phyloP scores from a whole-genome alignment of 2,329 filamentous ascomycete species.

The Drechslerella dactyloides region DNA sequence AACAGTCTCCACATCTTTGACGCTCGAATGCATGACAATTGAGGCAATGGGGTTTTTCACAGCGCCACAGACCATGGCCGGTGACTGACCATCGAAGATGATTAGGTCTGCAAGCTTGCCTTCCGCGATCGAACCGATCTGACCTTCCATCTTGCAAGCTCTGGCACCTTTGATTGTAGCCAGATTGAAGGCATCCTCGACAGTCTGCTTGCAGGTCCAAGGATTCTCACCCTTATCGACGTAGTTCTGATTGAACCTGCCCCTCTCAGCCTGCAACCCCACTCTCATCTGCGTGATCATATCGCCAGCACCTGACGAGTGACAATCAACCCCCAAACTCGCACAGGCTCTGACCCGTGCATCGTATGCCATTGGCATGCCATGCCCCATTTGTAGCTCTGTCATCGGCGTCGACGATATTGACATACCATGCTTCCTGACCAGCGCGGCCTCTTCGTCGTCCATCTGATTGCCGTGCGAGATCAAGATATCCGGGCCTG shows the following conservation, averaged over 20 bases:
- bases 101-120: conserved; percentile 63
- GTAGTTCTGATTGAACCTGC: conserved; percentile 55
- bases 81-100: conserved; percentile 60
- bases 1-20: conserved; percentile 60
- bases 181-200: conserved; percentile 62
- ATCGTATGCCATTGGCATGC: conserved; percentile 58
- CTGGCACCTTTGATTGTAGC: conserved; percentile 62
- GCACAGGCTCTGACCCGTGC: conserved; percentile 55
- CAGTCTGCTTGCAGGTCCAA: conserved; percentile 55
- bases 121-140: conserved; percentile 61
- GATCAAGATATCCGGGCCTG: conserved; percentile 60
- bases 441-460: conserved; percentile 57
- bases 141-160: conserved; percentile 59
- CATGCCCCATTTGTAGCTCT: conserved; percentile 62
- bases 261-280: conserved; percentile 56
- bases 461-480: conserved; percentile 58
- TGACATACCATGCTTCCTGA: conserved; percentile 57
- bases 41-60: conserved; percentile 60
- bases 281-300: conserved; percentile 57
- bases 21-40: conserved; percentile 59
- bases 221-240: conserved; percentile 54
- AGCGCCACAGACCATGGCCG: conserved; percentile 59
- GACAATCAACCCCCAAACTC: conserved; percentile 58
- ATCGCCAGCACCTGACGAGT: conserved; percentile 55
- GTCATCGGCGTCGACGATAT: conserved; percentile 63